These are phyloP conservation scores for Cicer chorassanicum DNA, from an alignment of 306 rosid species.

Conservation along the genomic window DNA sequence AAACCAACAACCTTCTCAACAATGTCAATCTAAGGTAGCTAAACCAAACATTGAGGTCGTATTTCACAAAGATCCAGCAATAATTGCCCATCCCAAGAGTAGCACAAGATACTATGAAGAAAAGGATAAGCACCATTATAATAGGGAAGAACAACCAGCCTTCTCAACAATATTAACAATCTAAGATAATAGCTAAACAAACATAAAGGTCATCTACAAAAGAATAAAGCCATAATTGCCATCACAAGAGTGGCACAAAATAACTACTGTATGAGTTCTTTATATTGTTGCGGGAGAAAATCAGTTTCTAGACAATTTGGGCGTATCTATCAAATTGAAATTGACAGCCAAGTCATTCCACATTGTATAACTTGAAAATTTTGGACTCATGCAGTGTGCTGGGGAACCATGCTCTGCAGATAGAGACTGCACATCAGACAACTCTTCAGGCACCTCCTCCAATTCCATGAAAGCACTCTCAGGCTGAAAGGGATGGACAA, in stretches of 20 bases:
- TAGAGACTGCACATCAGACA: slow-evolving; percentile 45
- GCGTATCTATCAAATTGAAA: slow-evolving; percentile 64
- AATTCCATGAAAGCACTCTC: slow-evolving; percentile 42
- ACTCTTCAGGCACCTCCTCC: slow-evolving; percentile 56
- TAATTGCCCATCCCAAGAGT: too few relatives aligned
- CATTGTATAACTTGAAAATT: slow-evolving; percentile 41
- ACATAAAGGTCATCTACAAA: slow-evolving; percentile 8
- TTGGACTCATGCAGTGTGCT: slow-evolving; percentile 53
- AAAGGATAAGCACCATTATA: neutral
- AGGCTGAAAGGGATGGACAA: slow-evolving; percentile 39
- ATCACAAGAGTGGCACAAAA: slow-evolving; percentile 42
- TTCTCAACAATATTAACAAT: neutral
- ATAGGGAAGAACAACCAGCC: neutral
- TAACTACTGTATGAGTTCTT: slow-evolving; percentile 16
- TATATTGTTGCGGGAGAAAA: slow-evolving; percentile 9
- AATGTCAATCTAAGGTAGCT: too few relatives aligned
- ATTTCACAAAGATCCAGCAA: too few relatives aligned
- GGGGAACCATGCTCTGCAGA: slow-evolving; percentile 50
- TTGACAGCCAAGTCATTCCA: slow-evolving; percentile 54
- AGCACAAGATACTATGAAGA: neutral
- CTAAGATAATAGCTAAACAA: slow-evolving; percentile 18
- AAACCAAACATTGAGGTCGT: too few relatives aligned
- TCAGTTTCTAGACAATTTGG: slow-evolving; percentile 37
- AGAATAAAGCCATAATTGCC: slow-evolving; percentile 34
- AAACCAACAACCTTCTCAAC: too few relatives aligned